phyloP scores from a whole-genome alignment of 768 basidiomycete genomes.

The Clathrus columnatus region DNA sequence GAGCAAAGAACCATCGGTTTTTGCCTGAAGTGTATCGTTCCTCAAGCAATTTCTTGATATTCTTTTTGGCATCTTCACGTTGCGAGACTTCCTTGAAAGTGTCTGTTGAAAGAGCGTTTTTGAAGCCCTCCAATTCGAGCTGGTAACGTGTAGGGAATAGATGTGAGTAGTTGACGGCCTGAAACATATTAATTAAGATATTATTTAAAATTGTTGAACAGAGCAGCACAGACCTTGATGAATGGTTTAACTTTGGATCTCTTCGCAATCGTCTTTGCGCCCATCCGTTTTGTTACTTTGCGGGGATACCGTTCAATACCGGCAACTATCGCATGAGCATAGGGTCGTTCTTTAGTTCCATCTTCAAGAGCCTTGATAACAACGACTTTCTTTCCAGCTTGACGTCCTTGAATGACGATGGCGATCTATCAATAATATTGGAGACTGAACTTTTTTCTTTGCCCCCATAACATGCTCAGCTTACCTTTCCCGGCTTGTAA shows the following conservation, averaged over 20 bases:
- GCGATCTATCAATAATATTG: slow-evolving; percentile 54
- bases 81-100: slow-evolving; percentile 98
- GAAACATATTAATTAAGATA: neutral
- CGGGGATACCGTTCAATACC: slow-evolving; percentile 97
- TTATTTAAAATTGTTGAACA: neutral
- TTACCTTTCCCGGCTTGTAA: slow-evolving; percentile 92
- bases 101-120: slow-evolving; percentile 73
- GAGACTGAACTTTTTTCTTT: neutral
- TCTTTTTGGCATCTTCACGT: slow-evolving; percentile 92
- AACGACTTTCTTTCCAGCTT: slow-evolving; percentile 99
- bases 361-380: slow-evolving; percentile 98
- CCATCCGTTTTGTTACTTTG: slow-evolving; percentile 97
- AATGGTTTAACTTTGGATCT: slow-evolving; percentile 99
- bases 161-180: slow-evolving; percentile 98
- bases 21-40: slow-evolving; percentile 89
- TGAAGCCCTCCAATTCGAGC: slow-evolving; percentile 90
- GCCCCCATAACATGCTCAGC: slow-evolving; percentile 5
- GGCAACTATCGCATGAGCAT: slow-evolving; percentile 97
- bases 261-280: slow-evolving; percentile 85
- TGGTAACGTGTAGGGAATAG: slow-evolving; percentile 99
- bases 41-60: slow-evolving; percentile 92
- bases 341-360: slow-evolving; percentile 91
- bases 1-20: slow-evolving; percentile 97
- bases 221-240: slow-evolving; percentile 73
- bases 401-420: slow-evolving; percentile 97